Evolutionary conservation across 116 monocot genomes (phyloP), one percentile per base, ranked within the genome.

Genomic region (Posidonia oceanica): DNA sequence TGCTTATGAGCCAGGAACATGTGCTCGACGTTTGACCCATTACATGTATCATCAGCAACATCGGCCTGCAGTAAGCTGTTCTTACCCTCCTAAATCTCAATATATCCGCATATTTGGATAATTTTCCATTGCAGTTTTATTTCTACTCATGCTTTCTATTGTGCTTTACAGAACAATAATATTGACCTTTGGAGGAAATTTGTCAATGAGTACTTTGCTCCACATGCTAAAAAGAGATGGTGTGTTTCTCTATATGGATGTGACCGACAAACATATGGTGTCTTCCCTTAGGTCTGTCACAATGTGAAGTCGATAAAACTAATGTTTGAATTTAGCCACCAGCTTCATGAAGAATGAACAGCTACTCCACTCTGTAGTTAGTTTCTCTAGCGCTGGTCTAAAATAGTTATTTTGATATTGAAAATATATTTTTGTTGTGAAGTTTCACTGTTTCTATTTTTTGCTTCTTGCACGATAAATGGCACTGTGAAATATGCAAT

Each of bases 151-250:
- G 8, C 5, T 55, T 18, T 37, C 20, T 57, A 23, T 14, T 52
- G 55, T 23, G 66, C 48, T 29, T 29, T 86, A 57, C 71, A 98
- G 97, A 87, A 89, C 39, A 92, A 98, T 70, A 81, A 85, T 11
- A 92, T 98, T 67, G 55, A 79, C 42, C 92, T 89, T 63, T 98
- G 97, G 97, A 92, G 84, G 76, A 98, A 98, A 72, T 86, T 98
- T 82, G 89, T 90, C 21, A 62, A 59, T 0, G 90, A 98, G 70
- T 98, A 87, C 77, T 98, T 89, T 81, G 81, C 97, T 17, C 87
- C 97, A 36, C 78, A 75, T 72, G 89, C 93, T n/a, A 89, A 77
- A 79, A 92, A 98, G n/a, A 87, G 92, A 71, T 98, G 97, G 97
- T 98, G 97, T 56, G 79, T 98, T 54, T 85, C 97, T 0, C 66